phyloP scores from a whole-genome alignment of 768 basidiomycete genomes.

The Mycena metata region DNA sequence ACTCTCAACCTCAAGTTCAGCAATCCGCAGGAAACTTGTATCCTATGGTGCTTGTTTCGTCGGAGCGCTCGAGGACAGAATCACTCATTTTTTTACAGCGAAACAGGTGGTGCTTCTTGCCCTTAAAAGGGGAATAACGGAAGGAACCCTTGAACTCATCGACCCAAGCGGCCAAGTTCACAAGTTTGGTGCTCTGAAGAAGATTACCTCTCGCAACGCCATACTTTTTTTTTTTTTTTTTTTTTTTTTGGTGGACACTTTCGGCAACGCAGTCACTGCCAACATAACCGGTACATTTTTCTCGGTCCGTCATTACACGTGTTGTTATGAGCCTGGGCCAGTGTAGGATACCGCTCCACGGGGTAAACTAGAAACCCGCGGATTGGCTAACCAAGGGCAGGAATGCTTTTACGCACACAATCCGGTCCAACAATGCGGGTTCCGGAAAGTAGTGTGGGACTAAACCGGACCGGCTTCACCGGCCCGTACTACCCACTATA shows the following conservation, averaged over 20 bases:
- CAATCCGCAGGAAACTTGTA: background rate
- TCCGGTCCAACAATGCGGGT: too few species aligned
- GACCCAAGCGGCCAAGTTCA: constrained; percentile 12
- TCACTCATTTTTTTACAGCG: background rate
- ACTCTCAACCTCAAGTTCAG: constrained; percentile 1
- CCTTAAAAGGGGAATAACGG: background rate
- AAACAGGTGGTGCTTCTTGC: constrained; percentile 3
- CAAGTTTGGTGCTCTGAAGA: constrained; percentile 11
- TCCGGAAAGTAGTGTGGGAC: too few species aligned
- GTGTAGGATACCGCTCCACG: background rate
- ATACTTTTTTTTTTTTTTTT: too few species aligned
- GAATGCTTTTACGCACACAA: too few species aligned
- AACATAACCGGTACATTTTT: constrained; percentile 13
- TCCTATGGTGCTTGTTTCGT: background rate
- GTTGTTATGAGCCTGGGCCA: constrained; percentile 10
- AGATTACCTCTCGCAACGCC: constrained; percentile 7
- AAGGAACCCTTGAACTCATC: constrained; percentile 13
- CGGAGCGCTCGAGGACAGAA: too few species aligned
- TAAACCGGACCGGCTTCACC: too few species aligned
- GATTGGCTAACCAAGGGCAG: too few species aligned
- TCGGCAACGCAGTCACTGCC: too few species aligned
- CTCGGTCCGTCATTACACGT: constrained; percentile 7
- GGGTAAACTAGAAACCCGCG: too few species aligned
- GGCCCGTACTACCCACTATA: too few species aligned
- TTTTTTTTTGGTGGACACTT: too few species aligned